Base-by-base conservation (phyloP, 2,329 filamentous ascomycete species). In the Erysiphe neolycopersici region DNA sequence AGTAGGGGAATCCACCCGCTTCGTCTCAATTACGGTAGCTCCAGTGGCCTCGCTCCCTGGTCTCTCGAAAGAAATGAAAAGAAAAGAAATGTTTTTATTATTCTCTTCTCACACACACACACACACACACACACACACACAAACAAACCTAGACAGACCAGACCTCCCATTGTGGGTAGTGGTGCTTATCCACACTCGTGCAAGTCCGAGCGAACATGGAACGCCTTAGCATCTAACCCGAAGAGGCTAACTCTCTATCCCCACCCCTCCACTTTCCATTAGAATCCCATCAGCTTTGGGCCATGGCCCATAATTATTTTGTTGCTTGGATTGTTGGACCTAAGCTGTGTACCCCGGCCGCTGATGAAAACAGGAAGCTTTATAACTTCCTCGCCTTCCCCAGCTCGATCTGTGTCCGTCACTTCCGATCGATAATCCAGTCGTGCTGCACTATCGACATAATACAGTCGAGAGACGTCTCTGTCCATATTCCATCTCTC, bases 121-220 rank as follows among this genome's bases (percentile, higher is more conserved):
- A 31, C 6, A 31, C 30, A 31, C 6, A 8, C 13, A 31, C 6
- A 8, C 13, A 13, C 30, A 31, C 30, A 31, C 6, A 31, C 6
- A 8, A 6, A 32, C 14, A 12, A 12, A 3, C 10, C 31, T 14
- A 32, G 11, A 32, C 31, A 32, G 11, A 32, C 31, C 14, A 32
- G 31, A 32, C 31, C 31, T 14, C 10, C 2, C 31, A 32, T 14
- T 4, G 11, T 32, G 31, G 10, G 2, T 14, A 32, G 11, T 32
- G 31, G 10, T 12, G 3, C 10, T 32, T 14, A 11, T 32, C 10
- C 14, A 32, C 31, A 3, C 31, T 32, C 31, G 14, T 40, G n/a
- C 29, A 40, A 42, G 40, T 42, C 40, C 31, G 40, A 42, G 40
- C 32, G 40, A 30, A 33, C 33, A 42, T 33, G 30, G 30, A 42